phyloP scores from a whole-genome alignment of 495 filamentous ascomycete genomes.

The Penicillium odoratum region DNA sequence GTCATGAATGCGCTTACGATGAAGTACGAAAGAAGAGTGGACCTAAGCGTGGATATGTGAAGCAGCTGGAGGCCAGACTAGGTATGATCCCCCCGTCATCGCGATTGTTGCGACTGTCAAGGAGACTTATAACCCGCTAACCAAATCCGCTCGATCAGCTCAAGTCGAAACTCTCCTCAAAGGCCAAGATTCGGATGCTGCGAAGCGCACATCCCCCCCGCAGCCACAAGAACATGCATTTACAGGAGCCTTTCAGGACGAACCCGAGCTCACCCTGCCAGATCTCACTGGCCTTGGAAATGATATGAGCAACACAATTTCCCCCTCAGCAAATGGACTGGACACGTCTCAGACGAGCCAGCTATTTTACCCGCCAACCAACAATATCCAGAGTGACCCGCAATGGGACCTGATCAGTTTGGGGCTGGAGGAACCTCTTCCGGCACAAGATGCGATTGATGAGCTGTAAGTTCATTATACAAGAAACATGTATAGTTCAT shows the following conservation, averaged over 20 bases:
- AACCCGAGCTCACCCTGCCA: constrained; percentile 23
- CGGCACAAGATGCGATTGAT: constrained; percentile 82
- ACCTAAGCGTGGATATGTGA: constrained; percentile 97
- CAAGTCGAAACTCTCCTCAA: constrained; percentile 94
- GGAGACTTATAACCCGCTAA: constrained; percentile 19
- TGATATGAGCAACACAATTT: constrained; percentile 23
- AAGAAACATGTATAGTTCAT: background rate
- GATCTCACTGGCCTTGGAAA: constrained; percentile 28
- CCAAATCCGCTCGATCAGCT: constrained; percentile 49
- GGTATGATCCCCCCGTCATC: constrained; percentile 52
- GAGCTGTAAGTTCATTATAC: constrained; percentile 65
- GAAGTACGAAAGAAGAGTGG: constrained; percentile 97
- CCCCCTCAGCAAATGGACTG: constrained; percentile 26
- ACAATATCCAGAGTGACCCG: constrained; percentile 41
- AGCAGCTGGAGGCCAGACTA: constrained; percentile 90
- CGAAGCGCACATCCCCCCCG: constrained; percentile 20
- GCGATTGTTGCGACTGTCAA: background rate
- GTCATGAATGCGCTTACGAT: constrained; percentile 92
- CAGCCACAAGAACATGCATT: constrained; percentile 27
- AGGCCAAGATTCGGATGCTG: constrained; percentile 46
- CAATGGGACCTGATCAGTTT: constrained; percentile 94
- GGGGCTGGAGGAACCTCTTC: constrained; percentile 89
- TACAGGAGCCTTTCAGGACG: constrained; percentile 26
- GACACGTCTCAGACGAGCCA: constrained; percentile 25
- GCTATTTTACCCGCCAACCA: constrained; percentile 19